Base-by-base conservation (phyloP, 163 green algal species). In the Trebouxia gelatinosa region DNA sequence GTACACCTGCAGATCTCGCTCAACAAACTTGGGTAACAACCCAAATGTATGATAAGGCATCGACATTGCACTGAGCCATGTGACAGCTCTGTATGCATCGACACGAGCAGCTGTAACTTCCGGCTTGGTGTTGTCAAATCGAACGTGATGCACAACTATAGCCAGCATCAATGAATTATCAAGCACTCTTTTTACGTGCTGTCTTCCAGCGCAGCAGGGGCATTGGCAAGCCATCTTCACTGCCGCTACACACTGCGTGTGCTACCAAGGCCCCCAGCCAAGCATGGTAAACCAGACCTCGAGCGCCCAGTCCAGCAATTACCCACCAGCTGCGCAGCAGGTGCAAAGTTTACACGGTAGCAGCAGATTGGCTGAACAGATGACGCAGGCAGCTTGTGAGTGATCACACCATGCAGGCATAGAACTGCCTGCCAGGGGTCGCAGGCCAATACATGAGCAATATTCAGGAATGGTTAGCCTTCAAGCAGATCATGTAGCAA, bases 231-330 rank as follows among this genome's bases (percentile, higher is more conserved):
- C 21, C 28, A 6, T 28, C 43, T 39, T 93, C 87, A 64, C 75
- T 78, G 61, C 85, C 82, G 0, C 17, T 19, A 28, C 91, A 51
- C 43, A 92, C 78, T 3, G 89, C 93, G 37, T 74, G 46, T 7
- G 90, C 93, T 35, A 91, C 35, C 76, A 93, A 54, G 62, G 80
- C 54, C 0, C 82, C 92, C 51, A 96, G 77, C 85, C 83, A 92
- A 9, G 90, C 93, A 79, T 97, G 93, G 76, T 97, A 97, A 23
- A 97, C 84, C 54, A 97, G 78, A n/a, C 93, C 93, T 0, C 93
- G 48, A 0, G 91, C 86, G 0, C 93, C 93, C 39, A 97, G 81
- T 11, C 93, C 93, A 23, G 75, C 85, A 13, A 93, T 43, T 65
- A 95, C 51, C 90, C 91, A 97, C 74, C 84, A 87, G 21, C 70